Conservation (phyloP, 306 rosid species). For the Nissolia schottii region DNA sequence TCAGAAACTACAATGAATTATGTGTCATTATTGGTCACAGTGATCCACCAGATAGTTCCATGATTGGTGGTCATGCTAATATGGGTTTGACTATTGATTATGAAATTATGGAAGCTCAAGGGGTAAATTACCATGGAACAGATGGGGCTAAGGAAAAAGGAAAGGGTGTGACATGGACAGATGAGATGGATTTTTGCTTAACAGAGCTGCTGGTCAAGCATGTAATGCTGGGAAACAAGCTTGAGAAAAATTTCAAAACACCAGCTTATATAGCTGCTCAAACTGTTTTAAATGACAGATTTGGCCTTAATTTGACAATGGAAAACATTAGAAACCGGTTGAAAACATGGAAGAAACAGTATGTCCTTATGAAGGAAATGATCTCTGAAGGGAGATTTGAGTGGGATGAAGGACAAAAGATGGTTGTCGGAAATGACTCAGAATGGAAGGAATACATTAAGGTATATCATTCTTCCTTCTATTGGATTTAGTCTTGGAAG, state of each 20-base stretch:
- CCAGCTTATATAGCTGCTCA: conserved; percentile 40
- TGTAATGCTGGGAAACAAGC: conserved; percentile 49
- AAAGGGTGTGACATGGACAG: conserved; percentile 42
- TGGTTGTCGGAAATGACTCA: conserved; percentile 43
- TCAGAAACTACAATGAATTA: conserved; percentile 46
- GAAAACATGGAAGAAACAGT: conserved; percentile 48
- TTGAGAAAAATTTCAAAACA: conserved; percentile 46
- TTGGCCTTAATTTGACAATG: conserved; percentile 37
- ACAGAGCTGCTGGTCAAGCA: conserved; percentile 43
- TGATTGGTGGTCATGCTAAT: conserved; percentile 20
- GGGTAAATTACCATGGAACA: conserved; percentile 24
- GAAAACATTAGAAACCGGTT: conserved; percentile 46
- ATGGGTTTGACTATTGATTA: conserved; percentile 31
- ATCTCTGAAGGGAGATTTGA: conserved; percentile 42
- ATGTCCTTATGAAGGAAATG: conserved; percentile 39
- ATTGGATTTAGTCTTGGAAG: conserved; percentile 17
- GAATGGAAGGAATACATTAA: conserved; percentile 43
- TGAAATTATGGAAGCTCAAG: conserved; percentile 37
- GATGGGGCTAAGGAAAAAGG: conserved; percentile 29
- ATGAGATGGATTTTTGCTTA: conserved; percentile 53
- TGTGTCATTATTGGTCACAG: conserved; percentile 39
- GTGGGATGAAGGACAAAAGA: conserved; percentile 48
- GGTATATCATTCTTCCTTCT: conserved; percentile 32
- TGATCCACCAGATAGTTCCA: conserved; percentile 38
- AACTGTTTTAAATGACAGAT: conserved; percentile 45